Evolutionary conservation across 192 early-diverging fungal genomes (phyloP).

Genomic region (Chytriomyces sp.): DNA sequence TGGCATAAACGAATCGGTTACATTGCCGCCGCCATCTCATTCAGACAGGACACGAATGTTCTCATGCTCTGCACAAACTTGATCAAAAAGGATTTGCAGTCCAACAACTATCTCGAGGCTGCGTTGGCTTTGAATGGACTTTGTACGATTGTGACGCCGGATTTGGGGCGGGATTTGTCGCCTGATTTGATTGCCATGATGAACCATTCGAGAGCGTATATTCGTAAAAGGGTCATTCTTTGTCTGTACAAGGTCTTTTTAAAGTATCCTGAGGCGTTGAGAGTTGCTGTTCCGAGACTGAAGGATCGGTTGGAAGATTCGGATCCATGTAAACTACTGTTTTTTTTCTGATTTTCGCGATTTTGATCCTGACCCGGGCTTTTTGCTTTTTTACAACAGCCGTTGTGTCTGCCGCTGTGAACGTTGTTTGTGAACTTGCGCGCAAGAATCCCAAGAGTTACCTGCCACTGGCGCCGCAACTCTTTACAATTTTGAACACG

Average conservation of each 20-base stretch:
- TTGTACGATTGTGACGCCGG: conserved; percentile 89
- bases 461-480: conserved; percentile 89
- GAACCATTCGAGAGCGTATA: conserved; percentile 90
- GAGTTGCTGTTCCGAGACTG: conserved; percentile 78
- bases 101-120: conserved; percentile 80
- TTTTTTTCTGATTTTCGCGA: background rate
- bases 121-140: conserved; percentile 90
- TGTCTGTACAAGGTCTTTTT: conserved; percentile 88
- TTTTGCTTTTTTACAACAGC: conserved; percentile 47
- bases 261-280: conserved; percentile 87
- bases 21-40: conserved; percentile 86
- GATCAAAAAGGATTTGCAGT: conserved; percentile 94
- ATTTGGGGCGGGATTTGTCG: conserved; percentile 85
- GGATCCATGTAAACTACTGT: conserved; percentile 71
- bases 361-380: background rate
- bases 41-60: conserved; percentile 92
- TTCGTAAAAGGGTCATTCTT: conserved; percentile 89
- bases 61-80: conserved; percentile 96
- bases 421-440: conserved; percentile 96
- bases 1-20: conserved; percentile 90
- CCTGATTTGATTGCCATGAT: conserved; percentile 86
- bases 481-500: conserved; percentile 89
- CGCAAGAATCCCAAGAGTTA: conserved; percentile 91
- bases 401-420: conserved; percentile 91
- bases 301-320: conserved; percentile 89